Evolutionary conservation across 148 eudicot genomes (phyloP).

Genomic region (Dianthus caryophyllus): DNA sequence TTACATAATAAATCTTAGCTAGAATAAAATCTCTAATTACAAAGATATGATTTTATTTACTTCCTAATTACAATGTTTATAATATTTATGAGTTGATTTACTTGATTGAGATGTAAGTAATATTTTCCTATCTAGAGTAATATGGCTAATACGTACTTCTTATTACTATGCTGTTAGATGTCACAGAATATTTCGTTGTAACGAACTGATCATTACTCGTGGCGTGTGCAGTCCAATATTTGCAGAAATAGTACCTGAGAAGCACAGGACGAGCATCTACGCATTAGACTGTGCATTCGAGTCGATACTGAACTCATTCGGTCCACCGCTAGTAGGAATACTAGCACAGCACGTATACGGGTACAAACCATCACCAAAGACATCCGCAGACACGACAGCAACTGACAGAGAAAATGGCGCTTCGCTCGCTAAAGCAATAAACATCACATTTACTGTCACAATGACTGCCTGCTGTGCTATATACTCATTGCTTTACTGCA

Average conservation of each 20-base stretch:
- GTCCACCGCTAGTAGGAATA: constrained; percentile 65
- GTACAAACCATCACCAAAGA: constrained; percentile 37
- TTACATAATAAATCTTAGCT: no score
- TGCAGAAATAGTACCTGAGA: constrained; percentile 73
- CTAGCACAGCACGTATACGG: constrained; percentile 60
- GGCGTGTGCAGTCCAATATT: constrained; percentile 51
- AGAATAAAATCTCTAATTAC: no score
- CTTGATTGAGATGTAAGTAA: no score
- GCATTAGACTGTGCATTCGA: constrained; percentile 62
- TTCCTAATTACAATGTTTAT: no score
- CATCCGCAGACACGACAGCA: constrained; percentile 35
- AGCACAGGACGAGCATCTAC: constrained; percentile 66
- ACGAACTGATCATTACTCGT: background rate
- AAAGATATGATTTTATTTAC: no score
- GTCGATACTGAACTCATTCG: constrained; percentile 61
- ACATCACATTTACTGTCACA: constrained; percentile 56
- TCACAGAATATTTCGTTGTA: no score
- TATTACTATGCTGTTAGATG: no score
- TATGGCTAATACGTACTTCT: no score
- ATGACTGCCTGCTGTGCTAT: constrained; percentile 55
- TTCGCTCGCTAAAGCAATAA: constrained; percentile 75
- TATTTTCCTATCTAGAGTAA: no score
- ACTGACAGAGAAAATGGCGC: constrained; percentile 62
- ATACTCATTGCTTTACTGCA: constrained; percentile 76
- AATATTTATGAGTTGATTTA: no score